Conservation (phyloP, 225 moss, liverwort and hornwort species). For the Pleurozium schreberi region DNA sequence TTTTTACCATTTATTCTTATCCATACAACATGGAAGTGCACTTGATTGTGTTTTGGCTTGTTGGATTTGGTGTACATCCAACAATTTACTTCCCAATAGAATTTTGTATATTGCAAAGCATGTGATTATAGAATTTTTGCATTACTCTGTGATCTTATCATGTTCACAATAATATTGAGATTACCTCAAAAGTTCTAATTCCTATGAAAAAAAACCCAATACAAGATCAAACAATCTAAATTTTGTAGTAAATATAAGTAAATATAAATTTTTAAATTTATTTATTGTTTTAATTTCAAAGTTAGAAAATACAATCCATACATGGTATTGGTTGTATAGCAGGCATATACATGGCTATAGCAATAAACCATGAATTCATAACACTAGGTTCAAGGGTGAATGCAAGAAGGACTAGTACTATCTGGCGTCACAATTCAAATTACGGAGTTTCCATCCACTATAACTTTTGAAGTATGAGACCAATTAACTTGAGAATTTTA, state of each 20-base stretch:
- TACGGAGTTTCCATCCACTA: no score
- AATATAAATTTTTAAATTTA: not conserved
- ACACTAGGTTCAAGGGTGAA: no score
- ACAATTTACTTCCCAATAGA: not conserved
- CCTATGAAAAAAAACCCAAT: not conserved
- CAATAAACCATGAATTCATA: no score
- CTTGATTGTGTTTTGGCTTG: not conserved
- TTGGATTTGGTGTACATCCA: not conserved
- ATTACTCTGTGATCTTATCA: not conserved
- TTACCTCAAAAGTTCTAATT: not conserved
- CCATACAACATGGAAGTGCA: not conserved
- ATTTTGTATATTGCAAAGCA: not conserved
- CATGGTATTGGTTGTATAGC: not conserved
- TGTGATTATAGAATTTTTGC: not conserved
- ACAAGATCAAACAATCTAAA: not conserved
- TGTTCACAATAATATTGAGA: rapidly evolving
- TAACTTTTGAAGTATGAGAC: no score
- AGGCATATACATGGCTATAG: not conserved
- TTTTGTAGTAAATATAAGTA: not conserved
- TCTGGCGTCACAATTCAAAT: no score
- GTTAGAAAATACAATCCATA: not conserved
- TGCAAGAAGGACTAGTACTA: no score
- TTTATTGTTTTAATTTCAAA: not conserved
- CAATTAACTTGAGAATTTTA: no score
- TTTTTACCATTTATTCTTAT: rapidly evolving